These are phyloP conservation scores for Paecilomyces fulvus DNA, from an alignment of 2,329 filamentous ascomycete species.

Conservation along the genomic window DNA sequence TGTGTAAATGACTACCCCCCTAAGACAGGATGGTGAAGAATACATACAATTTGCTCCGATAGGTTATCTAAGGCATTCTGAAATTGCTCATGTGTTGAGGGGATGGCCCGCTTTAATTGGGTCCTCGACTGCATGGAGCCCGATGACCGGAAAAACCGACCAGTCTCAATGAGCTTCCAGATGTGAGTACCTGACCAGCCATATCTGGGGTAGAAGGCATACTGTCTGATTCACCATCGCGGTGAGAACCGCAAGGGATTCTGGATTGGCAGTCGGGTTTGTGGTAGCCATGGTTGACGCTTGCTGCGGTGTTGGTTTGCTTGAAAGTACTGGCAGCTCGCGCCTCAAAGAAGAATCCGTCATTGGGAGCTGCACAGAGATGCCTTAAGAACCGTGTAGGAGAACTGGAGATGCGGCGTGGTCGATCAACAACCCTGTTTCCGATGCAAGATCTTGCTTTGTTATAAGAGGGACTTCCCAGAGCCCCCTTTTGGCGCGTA, in stretches of 20 bases:
- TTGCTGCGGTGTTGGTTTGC: not conserved
- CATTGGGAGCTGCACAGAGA: not conserved
- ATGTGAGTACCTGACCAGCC: constrained; percentile 12
- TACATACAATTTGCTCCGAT: constrained; percentile 35
- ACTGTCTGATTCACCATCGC: constrained; percentile 31
- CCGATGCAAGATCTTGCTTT: not conserved
- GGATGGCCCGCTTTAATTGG: constrained; percentile 31
- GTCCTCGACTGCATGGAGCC: constrained; percentile 25
- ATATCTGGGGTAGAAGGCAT: constrained; percentile 4
- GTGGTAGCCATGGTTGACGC: constrained; percentile 12
- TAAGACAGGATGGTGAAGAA: not conserved
- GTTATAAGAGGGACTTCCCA: not conserved
- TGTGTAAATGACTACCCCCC: not conserved
- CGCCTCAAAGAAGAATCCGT: not conserved
- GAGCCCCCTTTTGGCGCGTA: not conserved
- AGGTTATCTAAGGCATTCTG: constrained; percentile 32
- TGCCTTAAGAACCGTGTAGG: not conserved
- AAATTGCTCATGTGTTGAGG: constrained; percentile 30
- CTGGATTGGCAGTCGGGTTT: constrained; percentile 17
- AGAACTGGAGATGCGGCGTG: not conserved
- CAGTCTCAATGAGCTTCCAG: constrained; percentile 33
- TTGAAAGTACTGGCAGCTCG: not conserved
- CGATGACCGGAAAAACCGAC: constrained; percentile 30
- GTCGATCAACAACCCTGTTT: not conserved
- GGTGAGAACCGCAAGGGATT: constrained; percentile 28